A percentile compares a stretch with the other conserved stretches of the same genome.
phyloP scores from a whole-genome alignment of 805 yeast species.

The Ogataea dorogensis region DNA sequence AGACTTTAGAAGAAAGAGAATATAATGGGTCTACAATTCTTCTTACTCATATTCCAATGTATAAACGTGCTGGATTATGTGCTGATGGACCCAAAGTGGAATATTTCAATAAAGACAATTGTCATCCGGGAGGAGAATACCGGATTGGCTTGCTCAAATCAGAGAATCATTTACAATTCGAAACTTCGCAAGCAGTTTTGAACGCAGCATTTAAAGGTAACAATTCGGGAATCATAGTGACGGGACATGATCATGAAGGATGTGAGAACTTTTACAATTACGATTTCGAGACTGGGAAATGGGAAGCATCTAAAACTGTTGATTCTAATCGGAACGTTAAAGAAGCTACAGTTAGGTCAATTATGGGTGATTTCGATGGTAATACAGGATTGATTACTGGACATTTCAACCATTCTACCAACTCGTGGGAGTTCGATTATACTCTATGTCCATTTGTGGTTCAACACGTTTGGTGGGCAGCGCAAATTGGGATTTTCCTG shows the following conservation, averaged over 20 bases:
- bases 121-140: conserved; percentile 53
- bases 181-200: conserved; percentile 64
- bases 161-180: conserved; percentile 78
- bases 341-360: conserved; percentile 84
- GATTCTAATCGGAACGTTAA: conserved; percentile 43
- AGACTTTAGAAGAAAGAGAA: conserved; percentile 50
- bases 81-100: conserved; percentile 77
- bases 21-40: conserved; percentile 80
- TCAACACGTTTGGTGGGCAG: conserved; percentile 96
- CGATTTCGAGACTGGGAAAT: conserved; percentile 39
- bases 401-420: conserved; percentile 43
- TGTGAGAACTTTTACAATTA: conserved; percentile 69
- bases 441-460: conserved; percentile 75
- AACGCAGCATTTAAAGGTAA: conserved; percentile 65
- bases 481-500: conserved; percentile 52
- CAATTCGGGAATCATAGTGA: conserved; percentile 74
- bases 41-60: conserved; percentile 87
- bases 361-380: conserved; percentile 97
- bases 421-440: conserved; percentile 66
- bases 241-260: conserved; percentile 97
- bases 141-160: conserved; percentile 71
- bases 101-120: conserved; percentile 54
- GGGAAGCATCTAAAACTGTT: conserved; percentile 56
- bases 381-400: conserved; percentile 85
- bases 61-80: conserved; percentile 79